Evolutionary conservation across 768 basidiomycete species (phyloP).

Genomic region (Hirschioporus abietinus): DNA sequence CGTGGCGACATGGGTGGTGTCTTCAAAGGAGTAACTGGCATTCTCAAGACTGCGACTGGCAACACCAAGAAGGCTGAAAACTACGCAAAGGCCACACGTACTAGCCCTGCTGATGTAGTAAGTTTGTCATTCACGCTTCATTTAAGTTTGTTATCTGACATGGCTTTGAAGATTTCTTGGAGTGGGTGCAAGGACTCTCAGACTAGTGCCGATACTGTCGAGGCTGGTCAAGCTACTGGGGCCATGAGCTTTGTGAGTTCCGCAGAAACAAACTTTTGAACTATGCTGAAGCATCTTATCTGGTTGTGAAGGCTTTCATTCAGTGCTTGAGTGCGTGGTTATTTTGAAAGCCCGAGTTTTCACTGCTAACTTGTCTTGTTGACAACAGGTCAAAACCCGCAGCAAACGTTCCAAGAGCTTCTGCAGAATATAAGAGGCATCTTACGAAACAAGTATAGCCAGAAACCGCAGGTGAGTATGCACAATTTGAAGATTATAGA

Average conservation of each 20-base stretch:
- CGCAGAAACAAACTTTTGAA: neutral
- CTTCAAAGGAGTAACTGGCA: constrained; percentile 62
- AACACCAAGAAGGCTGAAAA: constrained; percentile 57
- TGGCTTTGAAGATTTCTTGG: constrained; percentile 61
- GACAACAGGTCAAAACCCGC: constrained; percentile 38
- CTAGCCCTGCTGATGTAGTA: constrained; percentile 83
- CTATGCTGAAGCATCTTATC: neutral
- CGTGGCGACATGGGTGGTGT: constrained; percentile 78
- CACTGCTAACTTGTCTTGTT: constrained; percentile 6
- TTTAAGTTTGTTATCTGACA: neutral
- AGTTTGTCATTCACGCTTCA: constrained; percentile 23
- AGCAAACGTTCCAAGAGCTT: constrained; percentile 62
- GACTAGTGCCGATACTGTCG: constrained; percentile 74
- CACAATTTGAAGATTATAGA: neutral
- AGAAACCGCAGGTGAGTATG: constrained; percentile 49
- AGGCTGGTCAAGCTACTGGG: constrained; percentile 62
- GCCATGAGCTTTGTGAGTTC: constrained; percentile 72
- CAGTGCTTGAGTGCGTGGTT: constrained; percentile 40
- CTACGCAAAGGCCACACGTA: constrained; percentile 54
- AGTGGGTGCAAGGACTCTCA: constrained; percentile 78
- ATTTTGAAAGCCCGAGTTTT: neutral
- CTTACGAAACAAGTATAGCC: constrained; percentile 53
- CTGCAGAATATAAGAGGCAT: constrained; percentile 52
- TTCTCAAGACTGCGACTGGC: constrained; percentile 74
- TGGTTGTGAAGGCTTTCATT: constrained; percentile 47